Conservation (phyloP, 1,139 yeast species). For the Debaryomyces sp. region DNA sequence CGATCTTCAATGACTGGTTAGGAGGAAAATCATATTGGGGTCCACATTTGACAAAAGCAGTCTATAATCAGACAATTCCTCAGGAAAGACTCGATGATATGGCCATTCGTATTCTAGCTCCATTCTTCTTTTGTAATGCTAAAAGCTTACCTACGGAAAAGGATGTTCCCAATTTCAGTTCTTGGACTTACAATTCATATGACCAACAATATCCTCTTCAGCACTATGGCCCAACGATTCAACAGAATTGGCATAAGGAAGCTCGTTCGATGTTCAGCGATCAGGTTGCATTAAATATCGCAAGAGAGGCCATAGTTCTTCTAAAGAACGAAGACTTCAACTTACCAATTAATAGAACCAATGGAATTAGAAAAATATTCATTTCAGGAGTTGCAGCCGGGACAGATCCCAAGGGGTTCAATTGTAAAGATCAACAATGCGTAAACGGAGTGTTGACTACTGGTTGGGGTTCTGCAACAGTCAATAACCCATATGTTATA, state of each 20-base stretch:
- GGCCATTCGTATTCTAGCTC: constrained; percentile 61
- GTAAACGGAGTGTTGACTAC: constrained; percentile 50
- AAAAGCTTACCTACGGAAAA: constrained; percentile 38
- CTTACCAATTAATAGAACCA: constrained; percentile 50
- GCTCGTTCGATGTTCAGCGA: constrained; percentile 53
- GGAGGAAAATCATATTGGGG: constrained; percentile 64
- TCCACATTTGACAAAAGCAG: constrained; percentile 55
- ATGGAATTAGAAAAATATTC: constrained; percentile 46
- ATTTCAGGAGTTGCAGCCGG: constrained; percentile 54
- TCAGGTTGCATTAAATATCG: constrained; percentile 54
- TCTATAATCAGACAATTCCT: constrained; percentile 58
- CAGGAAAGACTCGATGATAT: constrained; percentile 61
- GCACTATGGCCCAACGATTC: constrained; percentile 54
- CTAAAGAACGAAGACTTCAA: constrained; percentile 53
- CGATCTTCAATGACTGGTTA: constrained; percentile 53
- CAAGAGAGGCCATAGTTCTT: constrained; percentile 58
- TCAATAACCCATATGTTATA: constrained; percentile 53
- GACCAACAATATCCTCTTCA: constrained; percentile 57
- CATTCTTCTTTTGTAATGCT: constrained; percentile 50
- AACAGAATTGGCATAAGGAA: constrained; percentile 58
- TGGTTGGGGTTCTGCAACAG: constrained; percentile 58
- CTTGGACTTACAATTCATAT: constrained; percentile 60
- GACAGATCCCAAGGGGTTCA: constrained; percentile 49
- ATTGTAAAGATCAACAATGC: constrained; percentile 52
- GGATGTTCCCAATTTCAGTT: constrained; percentile 57